Percentiles rank a stretch among this genome's conserved stretches.
phyloP scores from a whole-genome alignment of 768 basidiomycete species.

The Crassisporium funariophilum region DNA sequence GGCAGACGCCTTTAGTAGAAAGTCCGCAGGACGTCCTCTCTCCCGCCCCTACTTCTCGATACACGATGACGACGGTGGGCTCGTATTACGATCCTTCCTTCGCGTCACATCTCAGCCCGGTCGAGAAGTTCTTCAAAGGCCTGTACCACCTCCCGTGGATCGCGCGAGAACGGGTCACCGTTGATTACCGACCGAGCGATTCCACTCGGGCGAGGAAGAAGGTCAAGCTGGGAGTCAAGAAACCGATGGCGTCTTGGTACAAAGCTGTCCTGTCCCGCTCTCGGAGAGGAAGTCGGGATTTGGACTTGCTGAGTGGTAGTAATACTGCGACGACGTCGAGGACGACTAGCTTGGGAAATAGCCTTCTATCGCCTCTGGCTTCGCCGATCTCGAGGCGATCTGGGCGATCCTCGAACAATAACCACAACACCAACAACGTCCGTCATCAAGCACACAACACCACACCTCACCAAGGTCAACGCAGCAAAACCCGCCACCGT shows the following conservation, averaged over 20 bases:
- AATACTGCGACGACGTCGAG: slow-evolving; percentile 6
- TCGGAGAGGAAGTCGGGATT: slow-evolving; percentile 15
- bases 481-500: slow-evolving; percentile 16
- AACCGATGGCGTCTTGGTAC: slow-evolving; percentile 29
- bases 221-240: slow-evolving; percentile 20
- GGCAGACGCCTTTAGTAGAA: background rate
- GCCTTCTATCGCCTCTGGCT: slow-evolving; percentile 17
- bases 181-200: slow-evolving; percentile 44
- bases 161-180: slow-evolving; percentile 41
- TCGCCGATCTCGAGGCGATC: slow-evolving; percentile 21
- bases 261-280: slow-evolving; percentile 23
- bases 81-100: slow-evolving; percentile 39
- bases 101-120: slow-evolving; percentile 35
- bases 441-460: slow-evolving; percentile 14
- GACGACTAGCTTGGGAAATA: slow-evolving; percentile 14
- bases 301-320: slow-evolving; percentile 25
- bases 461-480: slow-evolving; percentile 18
- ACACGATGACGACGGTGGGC: slow-evolving; percentile 28
- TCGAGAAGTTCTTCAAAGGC: slow-evolving; percentile 44
- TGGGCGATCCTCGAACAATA: slow-evolving; percentile 13
- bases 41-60: slow-evolving; percentile 24
- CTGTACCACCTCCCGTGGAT: slow-evolving; percentile 51
- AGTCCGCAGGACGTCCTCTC: slow-evolving; percentile 20
- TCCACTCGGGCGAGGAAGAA: slow-evolving; percentile 26
- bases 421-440: slow-evolving; percentile 10